Conservation (phyloP, 2,329 filamentous ascomycete genomes). For the Pestalotiopsis sp. region DNA sequence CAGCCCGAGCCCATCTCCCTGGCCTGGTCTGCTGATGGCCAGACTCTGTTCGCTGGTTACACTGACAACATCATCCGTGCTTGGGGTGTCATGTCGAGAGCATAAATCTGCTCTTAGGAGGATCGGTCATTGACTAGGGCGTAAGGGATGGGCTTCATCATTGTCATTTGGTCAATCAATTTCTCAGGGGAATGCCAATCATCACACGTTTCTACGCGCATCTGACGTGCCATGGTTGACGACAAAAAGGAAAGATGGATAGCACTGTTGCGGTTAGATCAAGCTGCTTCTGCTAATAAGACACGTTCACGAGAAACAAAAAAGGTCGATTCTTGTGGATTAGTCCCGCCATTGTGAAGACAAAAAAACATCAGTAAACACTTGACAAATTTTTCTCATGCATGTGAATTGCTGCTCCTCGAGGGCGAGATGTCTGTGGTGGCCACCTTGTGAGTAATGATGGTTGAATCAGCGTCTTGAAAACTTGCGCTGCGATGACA, state of each 20-base stretch:
- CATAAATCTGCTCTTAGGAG: slow-evolving; percentile 49
- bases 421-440: too few relatives aligned
- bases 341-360: slow-evolving; percentile 15
- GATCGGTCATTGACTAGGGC: slow-evolving; percentile 18
- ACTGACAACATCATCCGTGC: slow-evolving; percentile 99
- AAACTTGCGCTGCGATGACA: too few relatives aligned
- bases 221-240: slow-evolving; percentile 14
- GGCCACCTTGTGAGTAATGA: not conserved
- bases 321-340: not conserved
- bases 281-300: slow-evolving; percentile 11
- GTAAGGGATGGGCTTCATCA: slow-evolving; percentile 19
- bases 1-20: slow-evolving; percentile 98
- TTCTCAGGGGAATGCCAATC: slow-evolving; percentile 14
- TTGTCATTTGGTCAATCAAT: slow-evolving; percentile 16
- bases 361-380: slow-evolving; percentile 13
- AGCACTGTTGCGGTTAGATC: slow-evolving; percentile 9
- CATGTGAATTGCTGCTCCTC: not conserved
- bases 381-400: not conserved
- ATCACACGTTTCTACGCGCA: slow-evolving; percentile 9
- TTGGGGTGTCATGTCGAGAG: slow-evolving; percentile 96
- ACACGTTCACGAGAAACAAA: slow-evolving; percentile 7
- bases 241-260: slow-evolving; percentile 12
- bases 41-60: slow-evolving; percentile 99
- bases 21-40: slow-evolving; percentile 97
- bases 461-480: too few relatives aligned